These are phyloP conservation scores for Thuidium tamariscinum DNA, from an alignment of 225 moss, liverwort and hornwort genomes.

Conservation along the genomic window DNA sequence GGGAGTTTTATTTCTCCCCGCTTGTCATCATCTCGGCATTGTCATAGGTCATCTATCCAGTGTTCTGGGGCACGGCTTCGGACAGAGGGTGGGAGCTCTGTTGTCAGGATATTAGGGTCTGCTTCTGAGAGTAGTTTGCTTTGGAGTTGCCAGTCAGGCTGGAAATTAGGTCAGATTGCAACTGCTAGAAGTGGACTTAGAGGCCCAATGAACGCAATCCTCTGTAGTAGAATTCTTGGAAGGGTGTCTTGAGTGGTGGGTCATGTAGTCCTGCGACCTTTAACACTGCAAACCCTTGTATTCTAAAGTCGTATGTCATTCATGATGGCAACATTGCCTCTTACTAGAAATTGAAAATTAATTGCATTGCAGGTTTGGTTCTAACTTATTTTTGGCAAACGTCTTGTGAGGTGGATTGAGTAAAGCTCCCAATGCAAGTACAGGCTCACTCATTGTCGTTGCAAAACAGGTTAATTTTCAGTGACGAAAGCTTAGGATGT, in stretches of 20 bases:
- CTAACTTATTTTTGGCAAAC: neutral
- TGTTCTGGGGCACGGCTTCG: neutral
- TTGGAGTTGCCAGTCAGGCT: neutral
- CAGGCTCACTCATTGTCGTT: no score
- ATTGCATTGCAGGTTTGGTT: neutral
- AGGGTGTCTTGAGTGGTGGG: neutral
- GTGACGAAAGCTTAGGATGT: neutral
- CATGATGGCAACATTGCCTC: slow-evolving; percentile 16
- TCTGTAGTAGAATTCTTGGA: neutral
- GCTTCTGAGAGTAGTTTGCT: neutral
- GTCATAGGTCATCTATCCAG: neutral
- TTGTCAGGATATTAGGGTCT: neutral
- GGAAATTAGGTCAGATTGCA: neutral
- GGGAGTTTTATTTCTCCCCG: neutral
- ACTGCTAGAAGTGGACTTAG: neutral
- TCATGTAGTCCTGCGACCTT: neutral
- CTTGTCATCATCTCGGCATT: neutral
- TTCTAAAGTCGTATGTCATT: neutral
- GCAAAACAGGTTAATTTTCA: neutral
- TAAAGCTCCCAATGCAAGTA: neutral
- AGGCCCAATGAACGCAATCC: neutral
- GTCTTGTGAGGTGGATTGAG: neutral
- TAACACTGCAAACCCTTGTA: neutral
- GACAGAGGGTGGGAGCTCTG: neutral
- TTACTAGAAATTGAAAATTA: neutral